Percentiles rank a stretch among this genome's conserved stretches.
These are phyloP conservation scores for Microdochium nivale DNA, from an alignment of 2,329 filamentous ascomycete species.

Conservation along the genomic window DNA sequence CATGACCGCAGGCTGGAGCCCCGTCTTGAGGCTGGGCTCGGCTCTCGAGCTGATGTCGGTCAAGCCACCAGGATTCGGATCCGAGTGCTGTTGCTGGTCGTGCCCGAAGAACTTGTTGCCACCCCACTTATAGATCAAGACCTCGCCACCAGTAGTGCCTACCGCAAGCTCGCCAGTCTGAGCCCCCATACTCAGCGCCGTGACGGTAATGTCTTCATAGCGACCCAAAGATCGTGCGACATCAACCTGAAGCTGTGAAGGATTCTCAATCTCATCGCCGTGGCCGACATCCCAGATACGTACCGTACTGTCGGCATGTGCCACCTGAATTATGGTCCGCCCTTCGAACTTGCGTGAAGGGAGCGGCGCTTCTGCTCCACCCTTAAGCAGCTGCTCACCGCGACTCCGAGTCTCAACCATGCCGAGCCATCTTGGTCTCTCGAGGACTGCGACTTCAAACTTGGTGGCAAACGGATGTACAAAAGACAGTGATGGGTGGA, in stretches of 20 bases:
- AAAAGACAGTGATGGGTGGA: slow-evolving; percentile 80
- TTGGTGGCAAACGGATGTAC: slow-evolving; percentile 83
- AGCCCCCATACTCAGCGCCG: slow-evolving; percentile 71
- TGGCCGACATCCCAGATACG: slow-evolving; percentile 89
- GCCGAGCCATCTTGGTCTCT: slow-evolving; percentile 77
- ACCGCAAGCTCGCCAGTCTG: slow-evolving; percentile 77
- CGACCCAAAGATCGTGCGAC: slow-evolving; percentile 73
- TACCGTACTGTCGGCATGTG: slow-evolving; percentile 87
- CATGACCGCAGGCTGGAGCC: slow-evolving; percentile 69
- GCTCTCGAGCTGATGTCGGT: slow-evolving; percentile 66
- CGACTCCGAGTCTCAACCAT: slow-evolving; percentile 77
- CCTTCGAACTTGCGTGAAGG: slow-evolving; percentile 70
- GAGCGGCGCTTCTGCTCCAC: slow-evolving; percentile 65
- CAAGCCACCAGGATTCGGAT: slow-evolving; percentile 58
- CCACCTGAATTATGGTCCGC: slow-evolving; percentile 76
- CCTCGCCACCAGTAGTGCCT: slow-evolving; percentile 74
- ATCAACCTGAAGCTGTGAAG: slow-evolving; percentile 73
- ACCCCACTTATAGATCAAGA: slow-evolving; percentile 84
- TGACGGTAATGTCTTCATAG: slow-evolving; percentile 68
- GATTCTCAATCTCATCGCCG: slow-evolving; percentile 88
- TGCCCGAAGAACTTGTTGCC: slow-evolving; percentile 64
- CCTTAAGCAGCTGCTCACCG: slow-evolving; percentile 69
- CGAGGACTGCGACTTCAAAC: slow-evolving; percentile 62
- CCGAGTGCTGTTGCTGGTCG: slow-evolving; percentile 43
- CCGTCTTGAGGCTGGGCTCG: slow-evolving; percentile 68